Conservation (phyloP, 176 grass and related monocot species). For the Musa troglodytarum region DNA sequence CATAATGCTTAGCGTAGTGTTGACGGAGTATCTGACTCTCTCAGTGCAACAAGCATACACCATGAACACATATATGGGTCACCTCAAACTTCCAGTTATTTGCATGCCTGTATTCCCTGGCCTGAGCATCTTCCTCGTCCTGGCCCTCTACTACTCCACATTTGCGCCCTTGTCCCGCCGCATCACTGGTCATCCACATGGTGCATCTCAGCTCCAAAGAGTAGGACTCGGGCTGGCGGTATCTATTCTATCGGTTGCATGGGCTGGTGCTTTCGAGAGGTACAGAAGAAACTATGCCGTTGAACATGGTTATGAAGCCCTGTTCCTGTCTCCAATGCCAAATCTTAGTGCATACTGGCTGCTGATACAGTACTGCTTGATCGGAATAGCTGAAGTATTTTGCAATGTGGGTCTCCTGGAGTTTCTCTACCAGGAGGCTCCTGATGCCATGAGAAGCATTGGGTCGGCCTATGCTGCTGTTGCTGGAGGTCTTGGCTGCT, state of each 20-base stretch:
- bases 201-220: conserved; percentile 83
- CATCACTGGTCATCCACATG: conserved; percentile 73
- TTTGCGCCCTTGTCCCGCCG: conserved; percentile 62
- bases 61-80: conserved; percentile 55
- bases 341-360: conserved; percentile 84
- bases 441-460: conserved; percentile 92
- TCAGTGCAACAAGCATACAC: conserved; percentile 94
- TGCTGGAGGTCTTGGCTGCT: conserved; percentile 80
- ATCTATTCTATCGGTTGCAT: conserved; percentile 68
- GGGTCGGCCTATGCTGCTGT: conserved; percentile 76
- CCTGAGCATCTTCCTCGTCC: conserved; percentile 74
- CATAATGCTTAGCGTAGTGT: conserved; percentile 65
- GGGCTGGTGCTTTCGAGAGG: conserved; percentile 70
- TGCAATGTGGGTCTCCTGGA: conserved; percentile 75
- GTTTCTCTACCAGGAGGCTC: conserved; percentile 95
- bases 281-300: conserved; percentile 67
- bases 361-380: conserved; percentile 89
- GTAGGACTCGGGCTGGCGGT: conserved; percentile 64
- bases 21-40: conserved; percentile 86
- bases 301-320: conserved; percentile 42
- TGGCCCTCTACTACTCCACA: conserved; percentile 69
- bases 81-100: conserved; percentile 56
- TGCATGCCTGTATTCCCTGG: conserved; percentile 99
- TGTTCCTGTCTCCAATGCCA: conserved; percentile 72
- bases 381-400: conserved; percentile 93